Evolutionary conservation across 2,329 filamentous ascomycete species (phyloP).

Genomic region (Aspergillus hiratsukae): DNA sequence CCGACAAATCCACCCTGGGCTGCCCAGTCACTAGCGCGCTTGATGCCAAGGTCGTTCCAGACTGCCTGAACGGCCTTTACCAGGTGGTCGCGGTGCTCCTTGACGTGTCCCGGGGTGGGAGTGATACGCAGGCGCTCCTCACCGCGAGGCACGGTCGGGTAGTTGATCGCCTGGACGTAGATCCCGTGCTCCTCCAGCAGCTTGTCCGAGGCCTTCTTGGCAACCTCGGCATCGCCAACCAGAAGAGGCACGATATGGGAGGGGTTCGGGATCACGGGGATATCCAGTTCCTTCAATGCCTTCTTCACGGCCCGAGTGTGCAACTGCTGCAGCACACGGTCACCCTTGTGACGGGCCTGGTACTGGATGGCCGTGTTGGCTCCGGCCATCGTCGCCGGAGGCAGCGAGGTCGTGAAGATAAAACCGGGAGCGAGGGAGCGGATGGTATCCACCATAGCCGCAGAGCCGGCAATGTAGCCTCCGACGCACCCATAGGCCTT

Average conservation of each 20-base stretch:
- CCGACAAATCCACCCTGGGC: conserved; percentile 89
- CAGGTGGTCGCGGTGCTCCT: conserved; percentile 79
- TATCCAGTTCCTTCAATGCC: conserved; percentile 70
- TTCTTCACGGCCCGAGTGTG: conserved; percentile 95
- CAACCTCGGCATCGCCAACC: conserved; percentile 88
- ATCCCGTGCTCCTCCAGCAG: conserved; percentile 86
- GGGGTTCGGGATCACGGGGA: conserved; percentile 96
- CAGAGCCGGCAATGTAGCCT: conserved; percentile 90
- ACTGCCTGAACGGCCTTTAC: conserved; percentile 80
- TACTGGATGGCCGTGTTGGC: conserved; percentile 90
- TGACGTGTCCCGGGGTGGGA: conserved; percentile 86
- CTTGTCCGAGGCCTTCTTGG: conserved; percentile 87
- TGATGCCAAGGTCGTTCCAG: conserved; percentile 83
- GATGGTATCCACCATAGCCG: conserved; percentile 83
- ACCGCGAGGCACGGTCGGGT: conserved; percentile 95
- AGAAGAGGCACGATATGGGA: conserved; percentile 93
- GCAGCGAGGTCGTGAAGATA: conserved; percentile 97
- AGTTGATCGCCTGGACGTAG: conserved; percentile 98
- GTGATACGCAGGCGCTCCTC: conserved; percentile 96
- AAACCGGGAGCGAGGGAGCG: conserved; percentile 94
- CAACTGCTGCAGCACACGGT: conserved; percentile 87
- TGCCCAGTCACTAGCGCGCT: conserved; percentile 90
- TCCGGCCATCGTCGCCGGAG: conserved; percentile 94
- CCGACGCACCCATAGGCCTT: conserved; percentile 98
- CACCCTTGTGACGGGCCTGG: conserved; percentile 77